Evolutionary conservation across 2,329 filamentous ascomycete species (phyloP), one percentile per base, ranked within the genome.

Genomic region (Penicillium sp.): DNA sequence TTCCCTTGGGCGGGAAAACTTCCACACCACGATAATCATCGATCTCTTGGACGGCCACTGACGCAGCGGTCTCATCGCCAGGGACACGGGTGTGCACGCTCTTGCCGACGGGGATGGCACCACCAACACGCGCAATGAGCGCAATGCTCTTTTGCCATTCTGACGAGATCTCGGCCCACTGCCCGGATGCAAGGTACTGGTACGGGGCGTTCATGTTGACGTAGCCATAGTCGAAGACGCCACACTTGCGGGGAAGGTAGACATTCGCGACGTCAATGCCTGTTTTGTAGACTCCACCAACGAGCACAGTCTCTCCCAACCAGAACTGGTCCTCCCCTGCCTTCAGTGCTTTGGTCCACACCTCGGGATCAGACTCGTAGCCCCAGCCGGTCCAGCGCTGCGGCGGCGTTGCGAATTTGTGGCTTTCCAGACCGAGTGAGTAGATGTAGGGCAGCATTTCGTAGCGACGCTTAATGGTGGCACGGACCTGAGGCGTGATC

Each of bases 341-440:
- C 54, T 82, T 85, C 3, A 90, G 74, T 0, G 77, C 66, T 47
- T 78, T 78, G 2, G 76, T 83, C 88, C 88, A 91, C 0, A 91
- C 84, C 58, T 85, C 83, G 0, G 84, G 76, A 62, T 91, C 88
- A 0, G 73, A 66, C 67, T 90, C 87, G 64, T 87, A 89, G 27
- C 86, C 87, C 87, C 87, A 90, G 0, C 88, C 88, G 0, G 85
- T 84, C 88, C 88, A 91, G 50, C 87, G 78, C 65, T 90, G 87
- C 0, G 87, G 84, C 1, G 88, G 87, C 0, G 78, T 75, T 0
- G 88, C 88, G 0, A 75, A 79, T 46, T 77, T 72, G 67, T 90
- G 87, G 23, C 84, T 86, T 50, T 84, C 78, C 0, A 91, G 77
- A 43, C 82, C 81, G 1, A 86, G 78, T 0, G 85, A 86, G 72